Percentiles rank a stretch among this genome's conserved stretches.
phyloP scores from a whole-genome alignment of 2,329 filamentous ascomycete genomes.

The Cordyceps cicadae region DNA sequence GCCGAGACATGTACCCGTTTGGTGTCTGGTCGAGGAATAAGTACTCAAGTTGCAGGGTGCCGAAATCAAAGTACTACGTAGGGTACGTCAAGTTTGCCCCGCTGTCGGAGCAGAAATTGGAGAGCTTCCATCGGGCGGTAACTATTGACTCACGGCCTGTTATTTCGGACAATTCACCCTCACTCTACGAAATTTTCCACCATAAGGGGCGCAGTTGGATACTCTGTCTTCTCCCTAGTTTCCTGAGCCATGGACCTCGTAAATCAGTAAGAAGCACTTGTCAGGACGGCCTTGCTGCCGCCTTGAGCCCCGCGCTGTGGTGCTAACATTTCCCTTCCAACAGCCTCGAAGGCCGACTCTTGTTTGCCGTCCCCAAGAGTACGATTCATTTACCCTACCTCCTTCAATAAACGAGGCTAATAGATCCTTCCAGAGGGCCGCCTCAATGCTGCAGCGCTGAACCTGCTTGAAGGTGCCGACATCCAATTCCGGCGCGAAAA shows the following conservation, averaged over 20 bases:
- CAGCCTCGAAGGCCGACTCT: constrained; percentile 10
- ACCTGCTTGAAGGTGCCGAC: constrained; percentile 87
- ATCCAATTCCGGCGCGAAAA: constrained; percentile 95
- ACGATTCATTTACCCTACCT: constrained; percentile 28
- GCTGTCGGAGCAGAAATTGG: constrained; percentile 5
- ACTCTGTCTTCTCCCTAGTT: background rate
- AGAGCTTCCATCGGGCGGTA: background rate
- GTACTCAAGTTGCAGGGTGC: too few species aligned
- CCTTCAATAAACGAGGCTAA: background rate
- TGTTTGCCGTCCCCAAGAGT: constrained; percentile 76
- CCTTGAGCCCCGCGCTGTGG: constrained; percentile 1
- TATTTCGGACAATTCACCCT: background rate
- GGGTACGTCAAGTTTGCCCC: constrained; percentile 3
- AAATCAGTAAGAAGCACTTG: constrained; percentile 41
- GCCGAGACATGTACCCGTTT: too few species aligned
- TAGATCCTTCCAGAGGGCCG: constrained; percentile 64
- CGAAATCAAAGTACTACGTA: too few species aligned
- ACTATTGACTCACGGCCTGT: background rate
- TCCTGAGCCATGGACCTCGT: constrained; percentile 49
- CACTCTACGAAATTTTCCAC: background rate
- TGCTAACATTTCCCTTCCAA: background rate
- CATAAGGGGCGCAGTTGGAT: background rate
- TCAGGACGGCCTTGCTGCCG: background rate
- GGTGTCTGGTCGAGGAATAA: too few species aligned
- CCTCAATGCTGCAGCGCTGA: constrained; percentile 77